Base-by-base conservation (phyloP, 1,284 basidiomycete genomes). In the Ceratobasidium sp. region DNA sequence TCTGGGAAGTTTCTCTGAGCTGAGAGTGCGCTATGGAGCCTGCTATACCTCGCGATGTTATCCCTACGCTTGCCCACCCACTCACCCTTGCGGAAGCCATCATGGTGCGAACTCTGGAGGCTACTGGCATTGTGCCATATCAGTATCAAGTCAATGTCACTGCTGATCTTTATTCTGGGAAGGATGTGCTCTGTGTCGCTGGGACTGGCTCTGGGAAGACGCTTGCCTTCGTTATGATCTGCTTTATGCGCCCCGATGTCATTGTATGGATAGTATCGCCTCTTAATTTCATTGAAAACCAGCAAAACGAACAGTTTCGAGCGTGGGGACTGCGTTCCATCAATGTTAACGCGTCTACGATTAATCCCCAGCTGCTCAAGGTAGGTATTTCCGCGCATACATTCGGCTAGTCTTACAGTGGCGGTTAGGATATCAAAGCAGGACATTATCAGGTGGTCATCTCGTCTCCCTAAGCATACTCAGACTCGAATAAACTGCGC, bases 171-270 rank as follows among this genome's bases (percentile, higher is more conserved):
- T 14, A 30, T 13, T 23, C 59, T 47, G 44, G 26, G 7, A 14
- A 16, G 1, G 23, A 55, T 21, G 64, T 44, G 1, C 28, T 67
- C 26, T 67, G 64, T 21, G 41, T 67, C 13, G 50, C 50, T 23
- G 38, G 52, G 16, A 55, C 50, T 55, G 38, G 52, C 3, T 55
- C 50, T 55, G 62, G 62, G 6, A 64, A 64, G 35, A 49, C 59
- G 2, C 59, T 61, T 7, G 23, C 44, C 2, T 61, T 61, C 18
- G 23, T 44, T 1, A 23, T 61, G 3, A 28, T 61, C 26, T 21
- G 41, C 44, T 61, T 61, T 13, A n/a, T 61, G 16, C 21, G 41
- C 16, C n/a, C 41, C n/a, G 59, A 61, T 41, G 28, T 46, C 16
- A 28, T 46, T 8, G 23, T 30, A 2, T 61, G 59, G 59, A 63